phyloP scores from a whole-genome alignment of 306 rosid species.

The Oemleria cerasiformis region DNA sequence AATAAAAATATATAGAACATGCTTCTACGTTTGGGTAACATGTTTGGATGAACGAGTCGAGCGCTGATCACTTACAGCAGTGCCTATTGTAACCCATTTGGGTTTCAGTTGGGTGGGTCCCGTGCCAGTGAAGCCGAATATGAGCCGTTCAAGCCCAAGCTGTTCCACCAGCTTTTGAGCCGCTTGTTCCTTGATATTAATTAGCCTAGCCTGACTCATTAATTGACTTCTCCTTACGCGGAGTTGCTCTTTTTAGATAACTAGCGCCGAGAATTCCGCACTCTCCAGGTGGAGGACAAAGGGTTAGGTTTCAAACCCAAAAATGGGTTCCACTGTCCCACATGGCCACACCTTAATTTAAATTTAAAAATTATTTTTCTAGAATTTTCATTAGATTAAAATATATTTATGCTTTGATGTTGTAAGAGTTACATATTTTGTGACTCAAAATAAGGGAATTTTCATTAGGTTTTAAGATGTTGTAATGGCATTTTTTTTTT shows the following conservation, averaged over 20 bases:
- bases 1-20: slow-evolving; percentile 20
- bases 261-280: slow-evolving; percentile 58
- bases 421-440: too few relatives aligned
- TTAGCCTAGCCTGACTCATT: neutral
- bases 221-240: slow-evolving; percentile 26
- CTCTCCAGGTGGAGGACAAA: slow-evolving; percentile 36
- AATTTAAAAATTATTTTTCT: too few relatives aligned
- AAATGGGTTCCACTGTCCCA: neutral
- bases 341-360: too few relatives aligned
- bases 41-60: neutral
- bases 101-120: neutral
- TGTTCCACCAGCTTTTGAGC: slow-evolving; percentile 10
- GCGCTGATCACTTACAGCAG: neutral
- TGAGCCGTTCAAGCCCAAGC: slow-evolving; percentile 4
- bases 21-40: slow-evolving; percentile 18
- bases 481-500: too few relatives aligned
- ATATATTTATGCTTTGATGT: too few relatives aligned
- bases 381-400: too few relatives aligned
- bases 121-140: neutral
- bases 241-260: slow-evolving; percentile 18
- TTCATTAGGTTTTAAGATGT: too few relatives aligned
- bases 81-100: neutral
- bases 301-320: slow-evolving; percentile 14
- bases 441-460: too few relatives aligned
- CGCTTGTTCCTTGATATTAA: neutral